phyloP scores from a whole-genome alignment of 176 grass and related monocot species.

The Canna indica region DNA sequence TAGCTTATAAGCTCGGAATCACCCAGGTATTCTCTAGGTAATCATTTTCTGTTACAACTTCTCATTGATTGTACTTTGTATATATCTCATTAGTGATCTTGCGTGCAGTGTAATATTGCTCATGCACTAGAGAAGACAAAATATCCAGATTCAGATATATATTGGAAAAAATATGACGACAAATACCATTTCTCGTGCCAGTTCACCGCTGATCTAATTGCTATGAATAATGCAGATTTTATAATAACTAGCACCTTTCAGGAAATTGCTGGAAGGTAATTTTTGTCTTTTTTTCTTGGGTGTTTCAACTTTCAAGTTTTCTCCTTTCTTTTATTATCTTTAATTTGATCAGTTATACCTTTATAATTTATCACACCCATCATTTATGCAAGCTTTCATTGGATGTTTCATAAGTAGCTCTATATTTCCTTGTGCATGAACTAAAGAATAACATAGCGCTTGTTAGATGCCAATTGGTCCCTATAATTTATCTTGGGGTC shows the following conservation, averaged over 20 bases:
- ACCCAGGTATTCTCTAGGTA: constrained; percentile 48
- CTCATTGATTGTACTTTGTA: constrained; percentile 12
- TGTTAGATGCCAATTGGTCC: no score
- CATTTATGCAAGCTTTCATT: no score
- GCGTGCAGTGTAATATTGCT: constrained; percentile 86
- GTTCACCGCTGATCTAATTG: constrained; percentile 92
- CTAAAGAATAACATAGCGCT: no score
- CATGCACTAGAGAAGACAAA: constrained; percentile 98
- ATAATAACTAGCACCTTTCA: constrained; percentile 99
- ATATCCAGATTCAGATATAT: constrained; percentile 97
- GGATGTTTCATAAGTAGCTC: no score
- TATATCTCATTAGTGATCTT: constrained; percentile 12
- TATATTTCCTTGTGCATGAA: no score
- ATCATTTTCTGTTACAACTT: background rate
- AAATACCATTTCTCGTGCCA: constrained; percentile 99
- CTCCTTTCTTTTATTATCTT: background rate
- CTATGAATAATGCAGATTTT: constrained; percentile 98
- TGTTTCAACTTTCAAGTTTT: background rate
- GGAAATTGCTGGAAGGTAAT: constrained; percentile 99
- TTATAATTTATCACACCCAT: no score
- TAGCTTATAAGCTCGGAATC: constrained; percentile 85
- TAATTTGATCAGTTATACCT: no score
- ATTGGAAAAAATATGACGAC: constrained; percentile 80
- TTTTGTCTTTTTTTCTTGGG: constrained; percentile 2
- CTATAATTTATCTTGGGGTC: no score